A percentile compares a stretch with the other conserved stretches of the same genome.
Evolutionary conservation across 495 filamentous ascomycete genomes (phyloP).

Genomic region (Hypoxylon lenormandii): DNA sequence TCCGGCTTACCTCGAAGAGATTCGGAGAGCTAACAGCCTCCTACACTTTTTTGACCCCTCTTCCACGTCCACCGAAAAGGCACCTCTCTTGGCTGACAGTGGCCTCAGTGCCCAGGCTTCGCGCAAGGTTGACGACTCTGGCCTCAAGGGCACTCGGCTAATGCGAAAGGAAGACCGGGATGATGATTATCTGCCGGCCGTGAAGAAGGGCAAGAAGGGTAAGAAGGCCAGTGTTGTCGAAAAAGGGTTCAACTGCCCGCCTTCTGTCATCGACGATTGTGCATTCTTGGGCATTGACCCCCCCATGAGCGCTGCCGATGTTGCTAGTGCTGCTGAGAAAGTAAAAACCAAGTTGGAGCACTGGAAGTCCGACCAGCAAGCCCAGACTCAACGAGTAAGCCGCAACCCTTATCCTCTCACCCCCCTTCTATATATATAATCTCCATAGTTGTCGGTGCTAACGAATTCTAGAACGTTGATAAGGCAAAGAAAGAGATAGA

Average conservation of each 20-base stretch:
- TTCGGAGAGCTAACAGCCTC: slow-evolving; percentile 83
- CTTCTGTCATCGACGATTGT: slow-evolving; percentile 91
- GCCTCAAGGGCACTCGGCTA: slow-evolving; percentile 80
- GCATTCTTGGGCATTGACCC: slow-evolving; percentile 83
- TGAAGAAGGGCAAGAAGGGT: slow-evolving; percentile 91
- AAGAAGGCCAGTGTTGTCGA: slow-evolving; percentile 68
- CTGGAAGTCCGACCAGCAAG: slow-evolving; percentile 91
- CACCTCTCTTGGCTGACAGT: slow-evolving; percentile 72
- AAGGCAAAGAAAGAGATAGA: slow-evolving; percentile 75
- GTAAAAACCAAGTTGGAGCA: slow-evolving; percentile 88
- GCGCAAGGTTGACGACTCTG: slow-evolving; percentile 81
- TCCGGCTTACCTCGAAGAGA: slow-evolving; percentile 89
- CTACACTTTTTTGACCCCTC: slow-evolving; percentile 91
- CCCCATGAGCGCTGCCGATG: slow-evolving; percentile 84
- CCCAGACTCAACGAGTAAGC: slow-evolving; percentile 90
- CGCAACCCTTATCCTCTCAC: not conserved
- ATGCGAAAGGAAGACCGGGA: slow-evolving; percentile 85
- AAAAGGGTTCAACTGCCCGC: slow-evolving; percentile 80
- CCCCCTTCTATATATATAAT: too few relatives aligned
- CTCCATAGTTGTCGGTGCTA: slow-evolving; percentile 49
- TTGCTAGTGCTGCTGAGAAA: slow-evolving; percentile 82
- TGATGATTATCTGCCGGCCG: slow-evolving; percentile 86
- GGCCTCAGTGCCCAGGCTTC: slow-evolving; percentile 74
- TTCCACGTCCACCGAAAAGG: slow-evolving; percentile 67
- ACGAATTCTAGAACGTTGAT: slow-evolving; percentile 83